These are phyloP conservation scores for Holtermanniella nyarrowii DNA, from an alignment of 768 basidiomycete species.

Conservation along the genomic window DNA sequence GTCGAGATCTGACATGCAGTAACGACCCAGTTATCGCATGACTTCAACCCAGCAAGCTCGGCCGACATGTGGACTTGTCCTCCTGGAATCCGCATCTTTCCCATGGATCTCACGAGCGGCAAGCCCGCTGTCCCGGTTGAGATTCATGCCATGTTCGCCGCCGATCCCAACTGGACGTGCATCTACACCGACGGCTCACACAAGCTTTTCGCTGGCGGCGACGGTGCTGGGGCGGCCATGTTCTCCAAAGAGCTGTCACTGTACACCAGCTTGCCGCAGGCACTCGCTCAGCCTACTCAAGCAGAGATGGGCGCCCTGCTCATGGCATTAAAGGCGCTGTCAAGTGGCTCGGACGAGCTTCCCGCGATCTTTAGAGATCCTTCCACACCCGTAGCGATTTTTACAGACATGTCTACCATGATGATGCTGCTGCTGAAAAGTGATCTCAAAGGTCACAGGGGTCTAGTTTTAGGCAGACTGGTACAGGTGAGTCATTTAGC, in stretches of 20 bases:
- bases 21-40: too few relatives aligned
- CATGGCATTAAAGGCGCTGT: background rate
- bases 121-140: too few relatives aligned
- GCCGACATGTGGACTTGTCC: too few relatives aligned
- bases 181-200: background rate
- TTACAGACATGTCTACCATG: background rate
- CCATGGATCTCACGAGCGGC: too few relatives aligned
- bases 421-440: background rate
- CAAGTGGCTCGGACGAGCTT: background rate
- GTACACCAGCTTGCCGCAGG: background rate
- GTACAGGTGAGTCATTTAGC: background rate
- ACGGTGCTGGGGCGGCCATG: background rate
- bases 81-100: too few relatives aligned
- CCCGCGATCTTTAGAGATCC: too few relatives aligned
- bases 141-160: too few relatives aligned
- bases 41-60: too few relatives aligned
- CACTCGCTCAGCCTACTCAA: background rate
- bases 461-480: too few relatives aligned
- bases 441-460: too few relatives aligned
- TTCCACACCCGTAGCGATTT: background rate
- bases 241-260: too few relatives aligned
- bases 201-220: background rate
- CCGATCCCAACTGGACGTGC: background rate
- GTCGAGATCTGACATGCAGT: too few relatives aligned
- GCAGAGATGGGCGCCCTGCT: background rate